Evolutionary conservation across 1,139 yeast species (phyloP).

Genomic region (Pichia sp.): DNA sequence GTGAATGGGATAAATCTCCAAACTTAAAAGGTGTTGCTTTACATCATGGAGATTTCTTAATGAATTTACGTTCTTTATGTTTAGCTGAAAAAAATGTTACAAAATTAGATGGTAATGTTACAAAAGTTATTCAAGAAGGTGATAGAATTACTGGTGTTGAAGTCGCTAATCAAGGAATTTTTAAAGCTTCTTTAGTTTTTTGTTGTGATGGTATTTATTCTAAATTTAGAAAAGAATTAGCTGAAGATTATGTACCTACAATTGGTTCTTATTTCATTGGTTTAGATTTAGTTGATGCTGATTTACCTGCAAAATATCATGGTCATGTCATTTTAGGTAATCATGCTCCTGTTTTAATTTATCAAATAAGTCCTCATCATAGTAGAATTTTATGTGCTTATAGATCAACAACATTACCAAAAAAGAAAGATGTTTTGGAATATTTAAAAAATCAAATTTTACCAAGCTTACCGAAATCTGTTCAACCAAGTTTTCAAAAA

Average conservation of each 20-base stretch:
- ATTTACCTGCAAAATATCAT: conserved; percentile 61
- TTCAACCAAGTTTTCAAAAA: conserved; percentile 58
- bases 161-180: conserved; percentile 36
- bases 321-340: conserved; percentile 89
- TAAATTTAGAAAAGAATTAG: conserved; percentile 73
- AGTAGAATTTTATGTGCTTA: conserved; percentile 89
- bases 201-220: conserved; percentile 94
- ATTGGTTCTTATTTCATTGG: conserved; percentile 87
- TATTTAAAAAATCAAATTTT: conserved; percentile 58
- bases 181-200: conserved; percentile 59
- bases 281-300: conserved; percentile 63
- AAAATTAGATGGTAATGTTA: conserved; percentile 75
- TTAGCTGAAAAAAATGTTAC: conserved; percentile 64
- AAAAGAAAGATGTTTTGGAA: conserved; percentile 47
- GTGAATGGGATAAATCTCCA: conserved; percentile 55
- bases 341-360: conserved; percentile 82
- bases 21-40: conserved; percentile 72
- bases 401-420: conserved; percentile 68
- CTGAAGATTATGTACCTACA: conserved; percentile 46
- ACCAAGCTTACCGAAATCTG: conserved; percentile 59
- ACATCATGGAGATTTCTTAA: conserved; percentile 85
- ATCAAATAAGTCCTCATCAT: conserved; percentile 77
- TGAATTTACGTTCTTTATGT: conserved; percentile 71
- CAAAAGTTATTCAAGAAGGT: conserved; percentile 49
- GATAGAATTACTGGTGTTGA: conserved; percentile 62